Evolutionary conservation across 768 basidiomycete genomes (phyloP), one percentile per base, ranked within the genome.

Genomic region (Cystobasidium onofrii): DNA sequence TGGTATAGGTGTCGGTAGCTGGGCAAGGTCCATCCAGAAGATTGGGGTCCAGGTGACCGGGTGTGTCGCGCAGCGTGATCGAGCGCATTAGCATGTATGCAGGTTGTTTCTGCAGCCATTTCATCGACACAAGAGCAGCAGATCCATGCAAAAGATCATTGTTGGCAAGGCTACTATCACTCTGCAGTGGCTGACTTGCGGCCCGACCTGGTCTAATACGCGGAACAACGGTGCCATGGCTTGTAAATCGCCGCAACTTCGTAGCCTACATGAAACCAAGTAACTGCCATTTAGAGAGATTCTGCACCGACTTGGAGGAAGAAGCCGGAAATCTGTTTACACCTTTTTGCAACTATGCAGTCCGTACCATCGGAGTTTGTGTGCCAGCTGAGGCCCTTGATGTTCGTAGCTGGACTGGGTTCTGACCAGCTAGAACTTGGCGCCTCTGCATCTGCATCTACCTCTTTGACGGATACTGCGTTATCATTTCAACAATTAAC

Each of bases 341-440:
- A 13, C 27, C 25, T 4, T 12, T 6, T 36, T 7, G 27, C 33
- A 64, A 64, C 13, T 9, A 94, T 96, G 94, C 94, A 94, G 82
- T 90, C 90, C 36, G 96, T 95, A 83, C 94, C 93, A 23, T 83
- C 86, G 73, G 92, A 97, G 83, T 84, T 97, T 75, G 84, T 96
- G 76, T 84, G 86, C n/a, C 93, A 96, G 80, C 86, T 91, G 52
- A 88, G 87, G 23, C 95, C 95, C 17, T 87, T 98, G 44, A 90
- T 98, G 90, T 95, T 96, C 80, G 90, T 93, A 23, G 91, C 92
- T 29, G 94, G 94, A 1, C 86, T 96, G 55, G 87, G 87, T 15
- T 0, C 62, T 27, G 64, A 43, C 0, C 61, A 50, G 0, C 50
- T 55, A 15, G 29, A 43, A 17, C 33, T 17, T 7, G 46, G 46